Base-by-base conservation (phyloP, 306 rosid species). In the Phaseolus lunatus region DNA sequence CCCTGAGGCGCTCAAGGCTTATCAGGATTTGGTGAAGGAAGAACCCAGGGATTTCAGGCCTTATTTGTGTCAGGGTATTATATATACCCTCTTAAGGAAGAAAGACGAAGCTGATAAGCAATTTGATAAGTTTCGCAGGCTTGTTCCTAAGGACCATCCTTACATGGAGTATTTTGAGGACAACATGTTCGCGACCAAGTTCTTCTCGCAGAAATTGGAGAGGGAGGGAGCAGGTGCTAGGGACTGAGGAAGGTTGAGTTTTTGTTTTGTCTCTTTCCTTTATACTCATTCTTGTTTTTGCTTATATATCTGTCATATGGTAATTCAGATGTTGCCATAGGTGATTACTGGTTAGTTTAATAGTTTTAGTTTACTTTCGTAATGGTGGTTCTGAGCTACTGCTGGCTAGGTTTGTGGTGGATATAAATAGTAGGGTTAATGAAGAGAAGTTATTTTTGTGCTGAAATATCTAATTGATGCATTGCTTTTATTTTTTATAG, bases 1-100 rank as follows among this genome's bases (percentile, higher is more conserved):
- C 56, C 15, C 68, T 11, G 97, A 85, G 56, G 99, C 97, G 0
- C 67, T 96, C 50, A 86, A 88, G 75, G 80, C 86, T 15, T 95
- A 95, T 77, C 89, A 92, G 49, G 96, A 91, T n/a, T 86, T 95
- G 37, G 97, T 84, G 10, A 95, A 80, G 80, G 99, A 95, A 31
- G 99, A 95, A 50, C 99, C 99, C 0, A 87, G 98, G 79, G 99
- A 95, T 84, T 95, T 95, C 75, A 90, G 99, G 85, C 99, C 99
- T 22, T 89, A 95, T 24, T 53, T 95, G 50, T 92, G 99, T 86
- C 99, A 89, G 83, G 99, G 99, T 4, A 95, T 95, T 12, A 86
- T 95, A 31, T 92, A 90, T 72, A 85, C 97, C 29, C 67, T 95
- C 75, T 84, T 95, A 24, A 88, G 59, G 75, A 95, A 90, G 92